phyloP scores from a whole-genome alignment of 1,284 basidiomycete species.

The Ceratobasidium theobromae region DNA sequence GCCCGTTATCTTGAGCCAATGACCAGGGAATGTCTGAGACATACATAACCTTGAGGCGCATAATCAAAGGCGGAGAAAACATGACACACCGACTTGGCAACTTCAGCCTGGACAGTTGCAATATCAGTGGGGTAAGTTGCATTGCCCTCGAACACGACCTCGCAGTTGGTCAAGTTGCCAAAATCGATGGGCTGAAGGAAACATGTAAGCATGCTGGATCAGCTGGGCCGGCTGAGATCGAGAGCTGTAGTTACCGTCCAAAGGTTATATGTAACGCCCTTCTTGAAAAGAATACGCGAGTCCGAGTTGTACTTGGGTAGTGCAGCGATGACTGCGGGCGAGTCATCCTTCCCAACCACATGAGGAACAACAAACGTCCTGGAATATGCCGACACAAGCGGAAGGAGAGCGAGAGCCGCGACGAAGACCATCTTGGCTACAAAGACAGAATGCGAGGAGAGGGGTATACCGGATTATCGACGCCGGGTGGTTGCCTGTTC shows the following conservation, averaged over 20 bases:
- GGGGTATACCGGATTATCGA: too few species aligned
- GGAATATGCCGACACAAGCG: slow-evolving; percentile 46
- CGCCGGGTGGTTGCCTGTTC: too few species aligned
- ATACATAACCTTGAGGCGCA: background rate
- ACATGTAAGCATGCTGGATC: slow-evolving; percentile 43
- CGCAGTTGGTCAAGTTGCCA: slow-evolving; percentile 56
- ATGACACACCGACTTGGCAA: slow-evolving; percentile 48
- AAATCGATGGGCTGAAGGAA: slow-evolving; percentile 51
- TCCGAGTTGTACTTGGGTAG: slow-evolving; percentile 49
- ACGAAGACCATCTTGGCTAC: slow-evolving; percentile 12
- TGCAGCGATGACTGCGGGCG: slow-evolving; percentile 50
- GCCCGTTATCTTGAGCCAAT: slow-evolving; percentile 51
- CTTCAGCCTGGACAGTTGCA: slow-evolving; percentile 54
- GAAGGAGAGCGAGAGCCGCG: slow-evolving; percentile 35
- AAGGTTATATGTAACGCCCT: slow-evolving; percentile 60
- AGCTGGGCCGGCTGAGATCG: background rate
- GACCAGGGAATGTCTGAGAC: slow-evolving; percentile 50
- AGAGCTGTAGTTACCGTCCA: slow-evolving; percentile 19
- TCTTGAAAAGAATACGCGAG: slow-evolving; percentile 57
- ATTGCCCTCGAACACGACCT: slow-evolving; percentile 60
- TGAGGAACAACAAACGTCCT: slow-evolving; percentile 56
- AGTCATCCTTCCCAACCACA: slow-evolving; percentile 52
- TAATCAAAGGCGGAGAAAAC: background rate
- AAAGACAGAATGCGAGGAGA: too few species aligned
- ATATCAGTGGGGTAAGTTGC: slow-evolving; percentile 58